phyloP scores from a whole-genome alignment of 2,329 filamentous ascomycete genomes.

The Tolypocladium pustulatum region DNA sequence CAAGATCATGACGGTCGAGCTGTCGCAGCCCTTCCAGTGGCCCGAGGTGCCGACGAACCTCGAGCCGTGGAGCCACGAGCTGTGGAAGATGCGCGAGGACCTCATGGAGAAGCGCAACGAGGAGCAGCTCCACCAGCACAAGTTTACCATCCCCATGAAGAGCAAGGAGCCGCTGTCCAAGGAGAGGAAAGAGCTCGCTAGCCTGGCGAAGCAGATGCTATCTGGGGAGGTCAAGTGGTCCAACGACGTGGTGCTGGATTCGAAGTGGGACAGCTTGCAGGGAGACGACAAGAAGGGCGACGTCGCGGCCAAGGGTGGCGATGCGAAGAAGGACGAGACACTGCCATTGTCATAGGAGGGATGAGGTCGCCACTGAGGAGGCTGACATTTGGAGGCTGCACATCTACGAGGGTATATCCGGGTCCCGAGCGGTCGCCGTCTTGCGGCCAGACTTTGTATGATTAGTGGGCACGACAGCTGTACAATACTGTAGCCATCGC shows the following conservation, averaged over 20 bases:
- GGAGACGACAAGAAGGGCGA: constrained; percentile 11
- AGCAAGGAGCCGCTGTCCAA: constrained; percentile 30
- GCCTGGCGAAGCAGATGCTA: constrained; percentile 53
- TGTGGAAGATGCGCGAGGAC: constrained; percentile 42
- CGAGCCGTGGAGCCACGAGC: constrained; percentile 52
- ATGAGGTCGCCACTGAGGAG: not conserved
- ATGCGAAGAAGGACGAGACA: not conserved
- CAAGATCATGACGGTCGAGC: constrained; percentile 93
- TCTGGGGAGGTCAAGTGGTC: constrained; percentile 52
- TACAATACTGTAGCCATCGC: constrained; percentile 21
- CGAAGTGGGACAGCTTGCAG: constrained; percentile 31
- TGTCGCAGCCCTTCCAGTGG: constrained; percentile 81
- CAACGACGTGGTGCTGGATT: constrained; percentile 33
- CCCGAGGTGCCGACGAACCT: constrained; percentile 57
- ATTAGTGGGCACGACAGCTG: constrained; percentile 17
- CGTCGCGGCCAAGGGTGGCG: constrained; percentile 10
- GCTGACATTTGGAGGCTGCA: not conserved
- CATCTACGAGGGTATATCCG: not conserved
- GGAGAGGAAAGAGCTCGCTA: constrained; percentile 40
- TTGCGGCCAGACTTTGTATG: constrained; percentile 9
- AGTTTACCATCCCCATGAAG: constrained; percentile 24
- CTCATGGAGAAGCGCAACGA: constrained; percentile 30
- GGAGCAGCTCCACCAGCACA: constrained; percentile 19
- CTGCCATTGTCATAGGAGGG: not conserved
- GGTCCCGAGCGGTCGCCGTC: not conserved